These are phyloP conservation scores for Neurospora sp. DNA, from an alignment of 495 filamentous ascomycete genomes.

Conservation along the genomic window DNA sequence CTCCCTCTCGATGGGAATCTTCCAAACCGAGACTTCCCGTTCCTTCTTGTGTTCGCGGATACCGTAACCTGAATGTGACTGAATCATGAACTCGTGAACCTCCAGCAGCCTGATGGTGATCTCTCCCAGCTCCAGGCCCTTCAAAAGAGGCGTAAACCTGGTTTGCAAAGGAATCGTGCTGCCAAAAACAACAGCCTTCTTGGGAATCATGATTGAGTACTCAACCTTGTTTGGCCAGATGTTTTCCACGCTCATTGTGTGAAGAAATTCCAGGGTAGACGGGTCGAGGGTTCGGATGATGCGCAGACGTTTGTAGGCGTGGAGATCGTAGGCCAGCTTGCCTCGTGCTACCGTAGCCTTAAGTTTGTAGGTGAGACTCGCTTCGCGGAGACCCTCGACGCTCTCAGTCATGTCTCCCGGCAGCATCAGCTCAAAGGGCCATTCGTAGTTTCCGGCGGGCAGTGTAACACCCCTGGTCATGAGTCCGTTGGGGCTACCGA, in stretches of 20 bases:
- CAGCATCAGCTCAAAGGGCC: constrained; percentile 71
- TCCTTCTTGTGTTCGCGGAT: constrained; percentile 50
- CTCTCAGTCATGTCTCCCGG: constrained; percentile 74
- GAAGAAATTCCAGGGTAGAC: constrained; percentile 69
- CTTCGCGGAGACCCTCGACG: constrained; percentile 73
- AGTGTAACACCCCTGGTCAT: constrained; percentile 46
- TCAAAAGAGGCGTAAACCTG: constrained; percentile 70
- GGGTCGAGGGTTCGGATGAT: constrained; percentile 80
- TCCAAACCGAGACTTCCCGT: constrained; percentile 53
- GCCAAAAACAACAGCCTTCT: constrained; percentile 85
- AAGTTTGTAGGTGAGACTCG: constrained; percentile 75
- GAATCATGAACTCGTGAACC: constrained; percentile 55
- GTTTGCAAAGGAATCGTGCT: constrained; percentile 72
- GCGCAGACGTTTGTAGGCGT: constrained; percentile 67
- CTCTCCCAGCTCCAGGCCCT: constrained; percentile 72
- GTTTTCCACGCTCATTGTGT: constrained; percentile 89
- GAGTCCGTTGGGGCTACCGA: constrained; percentile 8
- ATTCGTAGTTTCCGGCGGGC: constrained; percentile 76
- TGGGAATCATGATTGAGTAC: constrained; percentile 80
- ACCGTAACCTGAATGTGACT: constrained; percentile 37
- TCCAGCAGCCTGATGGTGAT: constrained; percentile 69
- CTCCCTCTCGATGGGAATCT: constrained; percentile 45
- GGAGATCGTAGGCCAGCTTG: constrained; percentile 69
- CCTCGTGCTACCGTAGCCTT: constrained; percentile 77
- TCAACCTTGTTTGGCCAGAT: constrained; percentile 92